Evolutionary conservation across 805 yeast species (phyloP), one percentile per base, ranked within the genome.

Genomic region (Nakazawaea pomicola): DNA sequence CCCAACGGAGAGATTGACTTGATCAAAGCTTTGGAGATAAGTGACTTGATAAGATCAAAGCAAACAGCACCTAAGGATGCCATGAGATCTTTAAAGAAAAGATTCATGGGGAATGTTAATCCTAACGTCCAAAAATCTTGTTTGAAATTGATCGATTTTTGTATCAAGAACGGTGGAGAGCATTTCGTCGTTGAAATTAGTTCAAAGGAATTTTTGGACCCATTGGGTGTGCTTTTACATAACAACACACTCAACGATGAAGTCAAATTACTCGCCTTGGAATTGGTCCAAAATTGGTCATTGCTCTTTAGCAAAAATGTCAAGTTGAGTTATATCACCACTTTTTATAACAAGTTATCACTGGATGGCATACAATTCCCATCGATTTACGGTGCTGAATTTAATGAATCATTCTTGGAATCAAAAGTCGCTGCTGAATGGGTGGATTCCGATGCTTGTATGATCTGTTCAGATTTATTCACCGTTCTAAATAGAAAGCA

Each of bases 371-470:
- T 76, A 49, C 65, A 69, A 40, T 88, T 90, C 53, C 95, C 95
- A 1, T 64, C 64, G 19, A 62, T 73, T 35, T 60, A 64, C 18
- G 52, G 68, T 27, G 67, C 72, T 4, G 55, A 55, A 21, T 55
- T 62, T 17, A 69, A 68, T 36, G 58, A 68, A 24, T 64, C 64
- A 15, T 78, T 90, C 58, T 76, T 91, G 36, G 97, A 91, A 53
- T 76, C 96, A 2, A 83, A 79, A 46, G 90, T 90, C 4, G 97
- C 99, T 2, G 98, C 99, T 0, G 97, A 89, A 51, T 93, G 99
- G 99, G 81, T 85, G 17, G 99, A 93, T 55, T 83, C 90, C 9
- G 95, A 88, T 52, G 87, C 87, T 3, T 93, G 99, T 61, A 90
- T 93, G 97, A 78, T 87, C 41, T 88, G 97, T 50, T 88, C 95